phyloP scores from a whole-genome alignment of 108 stramenopile species.

The Cyclotella cryptica region DNA sequence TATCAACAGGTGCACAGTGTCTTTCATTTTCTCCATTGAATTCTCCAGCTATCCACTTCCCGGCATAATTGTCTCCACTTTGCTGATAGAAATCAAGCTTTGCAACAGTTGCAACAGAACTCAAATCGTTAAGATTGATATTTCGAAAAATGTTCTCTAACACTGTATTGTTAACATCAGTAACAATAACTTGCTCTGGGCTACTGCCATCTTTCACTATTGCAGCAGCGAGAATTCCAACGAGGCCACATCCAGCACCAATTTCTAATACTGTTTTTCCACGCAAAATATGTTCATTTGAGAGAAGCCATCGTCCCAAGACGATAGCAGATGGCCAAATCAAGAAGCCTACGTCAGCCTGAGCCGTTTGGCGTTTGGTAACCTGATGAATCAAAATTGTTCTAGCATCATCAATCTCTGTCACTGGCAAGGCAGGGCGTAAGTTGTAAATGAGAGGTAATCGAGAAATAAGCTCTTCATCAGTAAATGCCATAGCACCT shows the following conservation, averaged over 20 bases:
- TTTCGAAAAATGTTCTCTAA: conserved; percentile 76
- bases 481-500: conserved; percentile 53
- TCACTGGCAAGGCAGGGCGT: conserved; percentile 11
- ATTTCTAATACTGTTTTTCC: conserved; percentile 61
- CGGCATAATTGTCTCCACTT: conserved; percentile 37
- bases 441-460: conserved; percentile 69
- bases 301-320: conserved; percentile 71
- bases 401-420: conserved; percentile 10
- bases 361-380: conserved; percentile 69
- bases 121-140: conserved; percentile 50
- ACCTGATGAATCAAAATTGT: conserved; percentile 78
- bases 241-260: conserved; percentile 82
- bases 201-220: neutral
- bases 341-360: conserved; percentile 88
- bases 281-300: conserved; percentile 48
- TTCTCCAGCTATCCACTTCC: conserved; percentile 58
- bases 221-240: conserved; percentile 71
- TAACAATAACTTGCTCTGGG: conserved; percentile 53
- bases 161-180: conserved; percentile 79
- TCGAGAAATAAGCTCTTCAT: conserved; percentile 61
- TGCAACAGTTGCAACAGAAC: conserved; percentile 43
- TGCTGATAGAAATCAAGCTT: conserved; percentile 83
- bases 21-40: conserved; percentile 11
- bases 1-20: conserved; percentile 61
- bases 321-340: conserved; percentile 90